Evolutionary conservation across 805 yeast species (phyloP).

Genomic region (Candida manassasensis): DNA sequence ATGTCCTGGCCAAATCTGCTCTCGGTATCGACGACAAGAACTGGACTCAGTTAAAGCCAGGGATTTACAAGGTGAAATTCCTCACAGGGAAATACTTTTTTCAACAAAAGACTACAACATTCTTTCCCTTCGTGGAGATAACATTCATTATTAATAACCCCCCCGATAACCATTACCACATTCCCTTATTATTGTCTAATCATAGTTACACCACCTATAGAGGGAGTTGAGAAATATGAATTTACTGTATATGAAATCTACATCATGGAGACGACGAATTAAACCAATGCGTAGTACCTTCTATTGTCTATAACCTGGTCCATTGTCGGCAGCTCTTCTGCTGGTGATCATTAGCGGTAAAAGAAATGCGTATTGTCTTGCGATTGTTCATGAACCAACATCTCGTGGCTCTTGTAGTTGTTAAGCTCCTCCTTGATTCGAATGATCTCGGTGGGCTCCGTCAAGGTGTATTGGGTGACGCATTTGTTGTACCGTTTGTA

Average conservation of each 20-base stretch:
- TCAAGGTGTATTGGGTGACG: conserved; percentile 46
- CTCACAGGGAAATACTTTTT: conserved; percentile 66
- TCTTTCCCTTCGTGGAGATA: conserved; percentile 87
- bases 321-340: background rate
- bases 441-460: conserved; percentile 47
- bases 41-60: conserved; percentile 51
- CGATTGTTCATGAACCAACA: conserved; percentile 65
- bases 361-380: conserved; percentile 63
- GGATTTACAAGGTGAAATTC: conserved; percentile 72
- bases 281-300: too few species aligned
- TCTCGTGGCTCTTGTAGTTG: conserved; percentile 55
- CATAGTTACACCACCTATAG: conserved; percentile 89
- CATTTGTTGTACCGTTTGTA: conserved; percentile 53
- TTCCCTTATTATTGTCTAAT: conserved; percentile 79
- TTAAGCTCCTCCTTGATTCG: conserved; percentile 63
- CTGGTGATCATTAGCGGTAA: conserved; percentile 18
- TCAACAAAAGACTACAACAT: conserved; percentile 41
- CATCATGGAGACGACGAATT: too few species aligned
- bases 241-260: background rate
- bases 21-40: conserved; percentile 9
- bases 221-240: conserved; percentile 48
- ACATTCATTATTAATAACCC: conserved; percentile 62
- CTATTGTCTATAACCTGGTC: too few species aligned
- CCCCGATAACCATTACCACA: conserved; percentile 80
- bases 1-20: conserved; percentile 9